Evolutionary conservation across 139 green algal species (phyloP).

Genomic region (Dunaliella primolecta): DNA sequence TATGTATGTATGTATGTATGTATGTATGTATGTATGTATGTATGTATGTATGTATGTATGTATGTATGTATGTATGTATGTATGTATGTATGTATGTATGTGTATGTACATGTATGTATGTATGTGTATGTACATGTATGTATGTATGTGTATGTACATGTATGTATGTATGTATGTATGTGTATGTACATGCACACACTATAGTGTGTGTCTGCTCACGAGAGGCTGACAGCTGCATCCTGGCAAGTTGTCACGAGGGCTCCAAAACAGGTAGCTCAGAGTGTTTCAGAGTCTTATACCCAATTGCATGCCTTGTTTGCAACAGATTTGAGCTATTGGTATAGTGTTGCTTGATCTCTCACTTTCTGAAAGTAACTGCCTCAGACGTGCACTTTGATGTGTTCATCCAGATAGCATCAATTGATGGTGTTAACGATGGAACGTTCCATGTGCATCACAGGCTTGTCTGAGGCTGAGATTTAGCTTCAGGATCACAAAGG

Average conservation of each 20-base stretch:
- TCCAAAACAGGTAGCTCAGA: neutral
- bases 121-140: neutral
- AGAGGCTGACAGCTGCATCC: too few relatives aligned
- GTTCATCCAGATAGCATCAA: neutral
- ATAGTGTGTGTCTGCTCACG: too few relatives aligned
- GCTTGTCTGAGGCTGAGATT: too few relatives aligned
- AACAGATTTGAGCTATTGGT: neutral
- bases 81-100: neutral
- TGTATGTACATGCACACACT: neutral
- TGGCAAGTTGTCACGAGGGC: too few relatives aligned
- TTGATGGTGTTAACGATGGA: too few relatives aligned
- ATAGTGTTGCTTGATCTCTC: too few relatives aligned
- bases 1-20: neutral
- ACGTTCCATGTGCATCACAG: too few relatives aligned
- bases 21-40: neutral
- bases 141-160: neutral
- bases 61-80: neutral
- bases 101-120: neutral
- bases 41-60: neutral
- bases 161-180: neutral
- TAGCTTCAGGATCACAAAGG: too few relatives aligned
- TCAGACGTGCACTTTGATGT: neutral
- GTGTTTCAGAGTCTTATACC: neutral
- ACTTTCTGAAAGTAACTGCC: too few relatives aligned
- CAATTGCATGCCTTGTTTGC: neutral